Base-by-base conservation (phyloP, 1,139 yeast species). In the Meyerozyma elateridarum region DNA sequence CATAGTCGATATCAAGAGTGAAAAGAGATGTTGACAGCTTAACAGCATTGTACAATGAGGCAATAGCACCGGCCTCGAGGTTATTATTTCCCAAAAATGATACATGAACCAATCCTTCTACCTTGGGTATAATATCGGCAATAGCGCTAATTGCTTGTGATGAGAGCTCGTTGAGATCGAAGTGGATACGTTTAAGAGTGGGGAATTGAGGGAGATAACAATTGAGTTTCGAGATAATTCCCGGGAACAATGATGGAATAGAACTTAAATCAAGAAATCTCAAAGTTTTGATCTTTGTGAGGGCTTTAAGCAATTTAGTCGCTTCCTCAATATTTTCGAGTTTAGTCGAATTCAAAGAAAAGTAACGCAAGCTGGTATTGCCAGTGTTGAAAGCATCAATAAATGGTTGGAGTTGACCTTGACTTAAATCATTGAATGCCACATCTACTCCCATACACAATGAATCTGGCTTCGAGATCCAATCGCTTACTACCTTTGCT, bases 381-480 rank as follows among this genome's bases (percentile, higher is more conserved):
- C 45, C 46, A 4, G 54, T 52, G 13, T 66, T 56, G 56, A 64
- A 52, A 2, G 63, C 64, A 5, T 69, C 61, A 25, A 68, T 66
- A 36, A 81, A 76, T 15, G 73, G 70, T 36, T 59, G 60, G 40
- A 76, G 54, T 45, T 74, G 74, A 4, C 75, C 75, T 5, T 68
- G 48, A 33, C 77, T 70, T 40, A 88, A 56, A 50, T 83, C 85
- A 52, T 88, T 88, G 44, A 82, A 88, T 1, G 91, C 95, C 30
- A 88, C 58, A 61, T 88, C 96, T 15, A 89, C 71, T 2, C 96
- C 96, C 42, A 80, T 77, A 51, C 89, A 77, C 12, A 69, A 68
- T 12, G 78, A 66, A 12, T 59, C 52, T 6, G 70, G 69, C 19
- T 59, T 51, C 3, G 76, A 64, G 28, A 83, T 67, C 91, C 94